phyloP scores from a whole-genome alignment of 192 early-diverging fungal genomes.

The Entomortierella chlamydospora region DNA sequence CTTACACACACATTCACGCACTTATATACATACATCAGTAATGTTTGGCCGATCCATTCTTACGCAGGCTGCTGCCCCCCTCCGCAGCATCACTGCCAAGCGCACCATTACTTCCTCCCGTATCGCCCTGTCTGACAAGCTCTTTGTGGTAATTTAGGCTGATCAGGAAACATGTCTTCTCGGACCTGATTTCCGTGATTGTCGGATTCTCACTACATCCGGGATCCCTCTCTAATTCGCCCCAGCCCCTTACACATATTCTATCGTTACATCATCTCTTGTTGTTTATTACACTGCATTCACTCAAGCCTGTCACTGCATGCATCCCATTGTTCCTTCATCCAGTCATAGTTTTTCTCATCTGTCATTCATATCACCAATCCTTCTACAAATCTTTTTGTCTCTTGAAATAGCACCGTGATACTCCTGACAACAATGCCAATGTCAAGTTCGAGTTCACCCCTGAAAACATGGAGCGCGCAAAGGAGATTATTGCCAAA shows the following conservation, averaged over 20 bases:
- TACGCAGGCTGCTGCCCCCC: conserved; percentile 53
- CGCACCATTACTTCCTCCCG: conserved; percentile 60
- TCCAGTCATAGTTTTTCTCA: not conserved
- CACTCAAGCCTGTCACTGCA: too few relatives aligned
- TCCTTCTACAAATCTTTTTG: too few relatives aligned
- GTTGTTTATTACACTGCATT: too few relatives aligned
- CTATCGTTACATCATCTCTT: too few relatives aligned
- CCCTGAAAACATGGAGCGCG: conserved; percentile 80
- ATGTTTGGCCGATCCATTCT: conserved; percentile 57
- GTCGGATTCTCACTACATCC: not conserved
- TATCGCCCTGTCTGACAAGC: conserved; percentile 62
- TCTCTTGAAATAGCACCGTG: conserved; percentile 72
- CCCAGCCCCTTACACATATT: too few relatives aligned
- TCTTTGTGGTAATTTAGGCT: conserved; percentile 65
- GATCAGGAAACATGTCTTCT: conserved; percentile 13
- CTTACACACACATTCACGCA: not conserved
- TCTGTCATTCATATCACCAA: too few relatives aligned
- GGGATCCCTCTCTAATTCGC: too few relatives aligned
- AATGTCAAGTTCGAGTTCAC: conserved; percentile 89
- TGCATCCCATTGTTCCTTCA: too few relatives aligned
- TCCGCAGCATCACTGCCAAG: conserved; percentile 43
- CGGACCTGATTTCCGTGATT: conserved; percentile 53
- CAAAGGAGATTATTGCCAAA: conserved; percentile 88
- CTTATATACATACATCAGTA: conserved; percentile 5
- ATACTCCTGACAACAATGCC: conserved; percentile 86